Conservation (phyloP, 352 stramenopile genomes). For the Phytophthora melonis region DNA sequence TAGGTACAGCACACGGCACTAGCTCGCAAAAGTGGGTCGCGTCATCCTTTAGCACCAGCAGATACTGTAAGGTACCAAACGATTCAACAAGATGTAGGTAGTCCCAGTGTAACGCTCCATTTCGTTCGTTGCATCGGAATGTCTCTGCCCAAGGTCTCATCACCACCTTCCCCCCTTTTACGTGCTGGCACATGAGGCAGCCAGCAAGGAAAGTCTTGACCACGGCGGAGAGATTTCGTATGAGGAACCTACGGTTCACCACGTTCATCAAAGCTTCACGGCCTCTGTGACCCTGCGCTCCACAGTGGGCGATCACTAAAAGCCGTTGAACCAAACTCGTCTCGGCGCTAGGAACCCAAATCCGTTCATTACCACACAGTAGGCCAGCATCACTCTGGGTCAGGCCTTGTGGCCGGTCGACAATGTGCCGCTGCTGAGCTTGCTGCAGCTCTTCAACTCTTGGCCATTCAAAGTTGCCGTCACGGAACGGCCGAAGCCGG, state of each 20-base stretch:
- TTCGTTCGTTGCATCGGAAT: slow-evolving; percentile 10
- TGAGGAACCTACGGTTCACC: background rate
- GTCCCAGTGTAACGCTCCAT: too few species aligned
- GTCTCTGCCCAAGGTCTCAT: background rate
- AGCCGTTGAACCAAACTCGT: background rate
- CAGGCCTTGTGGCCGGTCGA: background rate
- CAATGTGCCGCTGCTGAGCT: slow-evolving; percentile 5
- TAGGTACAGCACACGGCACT: slow-evolving; percentile 16
- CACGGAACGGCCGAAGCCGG: slow-evolving; percentile 13
- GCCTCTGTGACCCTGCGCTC: slow-evolving; percentile 11
- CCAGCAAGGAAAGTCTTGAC: background rate
- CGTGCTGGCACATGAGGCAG: too few species aligned
- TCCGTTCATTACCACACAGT: background rate
- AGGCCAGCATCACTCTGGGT: background rate
- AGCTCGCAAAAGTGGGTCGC: slow-evolving; percentile 18
- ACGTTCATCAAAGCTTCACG: background rate
- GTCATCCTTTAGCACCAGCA: slow-evolving; percentile 22
- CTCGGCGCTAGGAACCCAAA: background rate
- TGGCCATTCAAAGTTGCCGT: slow-evolving; percentile 23
- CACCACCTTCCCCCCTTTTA: too few species aligned
- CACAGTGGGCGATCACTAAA: slow-evolving; percentile 9
- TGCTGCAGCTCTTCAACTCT: background rate
- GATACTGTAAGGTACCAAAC: slow-evolving; percentile 4
- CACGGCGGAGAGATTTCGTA: slow-evolving; percentile 1
- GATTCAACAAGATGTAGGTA: slow-evolving; percentile 4